A percentile compares a stretch with the other conserved stretches of the same genome.
These are phyloP conservation scores for Eucalyptus caleyi DNA, from an alignment of 345 rosid species.

Conservation along the genomic window DNA sequence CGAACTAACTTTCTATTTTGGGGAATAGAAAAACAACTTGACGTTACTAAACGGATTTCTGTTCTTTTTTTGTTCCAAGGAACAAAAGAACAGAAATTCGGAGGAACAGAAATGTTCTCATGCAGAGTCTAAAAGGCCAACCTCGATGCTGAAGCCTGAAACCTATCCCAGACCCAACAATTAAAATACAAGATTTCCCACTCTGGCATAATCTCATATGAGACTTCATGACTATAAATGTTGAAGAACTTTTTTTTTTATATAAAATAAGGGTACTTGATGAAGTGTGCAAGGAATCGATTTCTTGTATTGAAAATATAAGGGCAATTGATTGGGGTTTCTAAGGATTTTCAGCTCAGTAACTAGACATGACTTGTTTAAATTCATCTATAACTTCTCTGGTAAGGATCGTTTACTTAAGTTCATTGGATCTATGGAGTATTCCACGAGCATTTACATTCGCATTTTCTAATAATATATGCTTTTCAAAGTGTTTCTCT, in stretches of 20 bases:
- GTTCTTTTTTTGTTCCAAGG: accelerated
- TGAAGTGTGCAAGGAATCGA: neutral
- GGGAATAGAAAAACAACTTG: no score
- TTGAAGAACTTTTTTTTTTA: neutral
- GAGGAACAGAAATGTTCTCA: no score
- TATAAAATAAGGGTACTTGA: neutral
- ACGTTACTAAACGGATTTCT: accelerated
- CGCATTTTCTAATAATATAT: neutral
- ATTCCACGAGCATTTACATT: neutral
- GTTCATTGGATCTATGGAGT: neutral
- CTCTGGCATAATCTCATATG: neutral
- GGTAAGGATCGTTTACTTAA: neutral
- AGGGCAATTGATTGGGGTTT: neutral
- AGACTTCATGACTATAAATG: neutral
- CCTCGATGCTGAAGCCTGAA: neutral
- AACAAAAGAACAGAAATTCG: no score
- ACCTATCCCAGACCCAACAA: neutral
- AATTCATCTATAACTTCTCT: no score
- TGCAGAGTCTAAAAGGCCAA: no score
- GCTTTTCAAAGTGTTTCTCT: neutral
- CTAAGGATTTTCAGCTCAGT: neutral
- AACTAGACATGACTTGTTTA: neutral
- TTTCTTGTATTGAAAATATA: neutral
- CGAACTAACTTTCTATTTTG: no score
- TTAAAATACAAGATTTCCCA: neutral